These are phyloP conservation scores for Chlorella variabilis DNA, from an alignment of 163 green algal genomes.

Conservation along the genomic window DNA sequence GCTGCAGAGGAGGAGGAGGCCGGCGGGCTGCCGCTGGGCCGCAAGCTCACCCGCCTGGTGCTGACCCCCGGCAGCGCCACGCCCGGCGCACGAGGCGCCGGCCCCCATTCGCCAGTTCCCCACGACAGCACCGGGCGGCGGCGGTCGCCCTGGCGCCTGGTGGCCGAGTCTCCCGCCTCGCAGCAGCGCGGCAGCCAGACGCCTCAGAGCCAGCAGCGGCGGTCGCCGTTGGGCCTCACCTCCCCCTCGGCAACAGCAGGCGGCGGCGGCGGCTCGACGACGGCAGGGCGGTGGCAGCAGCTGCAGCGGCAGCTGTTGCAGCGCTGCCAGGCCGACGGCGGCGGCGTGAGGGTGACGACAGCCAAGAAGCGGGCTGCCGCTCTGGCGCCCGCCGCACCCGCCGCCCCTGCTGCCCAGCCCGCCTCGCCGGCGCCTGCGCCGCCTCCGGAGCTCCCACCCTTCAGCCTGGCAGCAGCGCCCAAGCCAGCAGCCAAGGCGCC, in stretches of 20 bases:
- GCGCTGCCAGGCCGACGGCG: conserved; percentile 18
- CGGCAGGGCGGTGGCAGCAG: background rate
- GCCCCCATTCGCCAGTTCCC: background rate
- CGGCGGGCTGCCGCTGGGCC: background rate
- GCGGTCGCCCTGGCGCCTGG: conserved; percentile 18
- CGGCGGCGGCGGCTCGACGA: background rate
- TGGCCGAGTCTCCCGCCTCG: background rate
- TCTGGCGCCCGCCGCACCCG: background rate
- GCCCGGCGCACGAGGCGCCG: background rate
- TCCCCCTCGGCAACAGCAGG: background rate
- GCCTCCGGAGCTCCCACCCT: background rate
- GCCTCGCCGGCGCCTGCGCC: conserved; percentile 8
- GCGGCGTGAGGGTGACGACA: conserved; percentile 22
- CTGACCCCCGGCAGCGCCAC: conserved; percentile 26
- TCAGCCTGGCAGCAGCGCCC: background rate
- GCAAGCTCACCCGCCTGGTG: conserved; percentile 26
- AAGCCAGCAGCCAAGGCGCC: conserved; percentile 1
- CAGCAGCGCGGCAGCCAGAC: conserved; percentile 19
- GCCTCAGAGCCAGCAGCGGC: background rate
- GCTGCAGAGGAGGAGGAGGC: too few species aligned
- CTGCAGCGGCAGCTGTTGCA: conserved; percentile 32
- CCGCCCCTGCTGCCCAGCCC: background rate
- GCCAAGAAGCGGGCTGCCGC: background rate
- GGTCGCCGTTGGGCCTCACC: conserved; percentile 3
- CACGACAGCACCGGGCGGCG: conserved; percentile 3